A percentile compares a stretch with the other conserved stretches of the same genome.
Evolutionary conservation across 73 alveolate genomes (phyloP).

Genomic region (Tetrahymena malaccensis): DNA sequence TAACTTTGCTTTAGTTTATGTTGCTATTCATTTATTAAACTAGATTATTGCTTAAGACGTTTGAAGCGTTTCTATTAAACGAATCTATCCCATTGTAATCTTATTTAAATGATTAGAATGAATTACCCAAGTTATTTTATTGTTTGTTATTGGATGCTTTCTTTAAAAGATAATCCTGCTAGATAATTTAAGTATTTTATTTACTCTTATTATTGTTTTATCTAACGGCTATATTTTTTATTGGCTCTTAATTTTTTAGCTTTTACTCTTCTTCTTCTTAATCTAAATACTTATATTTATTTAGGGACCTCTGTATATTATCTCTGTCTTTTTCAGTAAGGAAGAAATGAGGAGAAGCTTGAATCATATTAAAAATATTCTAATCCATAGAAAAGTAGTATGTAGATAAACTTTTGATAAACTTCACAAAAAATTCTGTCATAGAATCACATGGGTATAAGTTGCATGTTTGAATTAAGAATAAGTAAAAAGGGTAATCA

Average conservation of each 20-base stretch:
- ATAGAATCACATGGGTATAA: neutral
- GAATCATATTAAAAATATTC: neutral
- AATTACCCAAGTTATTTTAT: neutral
- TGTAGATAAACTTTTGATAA: neutral
- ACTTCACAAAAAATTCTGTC: neutral
- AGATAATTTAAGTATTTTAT: neutral
- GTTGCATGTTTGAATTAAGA: neutral
- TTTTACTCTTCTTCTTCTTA: neutral
- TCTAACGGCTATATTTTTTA: too few relatives aligned
- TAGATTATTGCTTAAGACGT: neutral
- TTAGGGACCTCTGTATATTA: neutral
- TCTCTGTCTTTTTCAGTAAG: neutral
- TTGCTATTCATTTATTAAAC: neutral
- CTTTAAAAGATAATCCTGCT: neutral
- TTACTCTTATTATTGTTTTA: neutral
- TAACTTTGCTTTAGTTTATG: neutral
- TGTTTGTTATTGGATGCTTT: neutral
- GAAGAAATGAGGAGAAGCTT: neutral
- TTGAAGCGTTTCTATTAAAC: neutral
- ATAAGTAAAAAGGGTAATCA: neutral
- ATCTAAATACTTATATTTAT: neutral
- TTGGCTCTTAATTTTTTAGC: neutral
- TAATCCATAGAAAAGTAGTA: neutral
- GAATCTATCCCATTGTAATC: neutral
- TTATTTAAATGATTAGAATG: neutral